These are phyloP conservation scores for Fusarium torulosum DNA, from an alignment of 2,329 filamentous ascomycete genomes.

Conservation along the genomic window DNA sequence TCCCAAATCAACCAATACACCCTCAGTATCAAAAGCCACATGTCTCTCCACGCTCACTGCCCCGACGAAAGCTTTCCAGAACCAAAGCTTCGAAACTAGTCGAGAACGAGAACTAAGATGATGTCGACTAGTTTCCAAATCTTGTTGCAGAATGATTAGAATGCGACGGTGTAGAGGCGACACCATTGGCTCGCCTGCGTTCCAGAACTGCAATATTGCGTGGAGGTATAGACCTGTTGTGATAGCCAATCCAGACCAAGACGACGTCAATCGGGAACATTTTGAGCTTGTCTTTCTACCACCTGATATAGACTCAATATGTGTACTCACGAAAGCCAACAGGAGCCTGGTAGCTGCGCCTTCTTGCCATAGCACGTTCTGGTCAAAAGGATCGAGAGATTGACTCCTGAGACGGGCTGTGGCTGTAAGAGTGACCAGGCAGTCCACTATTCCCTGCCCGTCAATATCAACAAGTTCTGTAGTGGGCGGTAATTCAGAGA, in stretches of 20 bases:
- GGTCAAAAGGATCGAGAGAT: background rate
- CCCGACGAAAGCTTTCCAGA: slow-evolving; percentile 42
- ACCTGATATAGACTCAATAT: slow-evolving; percentile 26
- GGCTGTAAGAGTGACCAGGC: slow-evolving; percentile 17
- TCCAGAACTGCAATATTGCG: slow-evolving; percentile 29
- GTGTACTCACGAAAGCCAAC: slow-evolving; percentile 25
- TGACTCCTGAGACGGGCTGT: slow-evolving; percentile 1
- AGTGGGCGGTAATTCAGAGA: slow-evolving; percentile 5
- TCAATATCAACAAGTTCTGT: slow-evolving; percentile 28
- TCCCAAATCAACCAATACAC: background rate
- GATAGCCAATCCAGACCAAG: slow-evolving; percentile 35
- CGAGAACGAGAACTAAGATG: background rate
- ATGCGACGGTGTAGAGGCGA: slow-evolving; percentile 22
- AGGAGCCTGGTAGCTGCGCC: slow-evolving; percentile 35
- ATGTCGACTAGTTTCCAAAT: slow-evolving; percentile 5
- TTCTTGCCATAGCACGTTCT: slow-evolving; percentile 35
- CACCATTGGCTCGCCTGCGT: slow-evolving; percentile 36
- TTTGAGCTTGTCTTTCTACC: rapidly evolving
- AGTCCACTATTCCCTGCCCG: slow-evolving; percentile 7
- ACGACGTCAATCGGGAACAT: background rate
- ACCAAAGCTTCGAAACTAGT: slow-evolving; percentile 17
- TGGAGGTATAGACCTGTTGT: slow-evolving; percentile 33
- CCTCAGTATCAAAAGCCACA: background rate
- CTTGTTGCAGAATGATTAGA: slow-evolving; percentile 25
- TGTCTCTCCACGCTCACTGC: slow-evolving; percentile 32